Base-by-base conservation (phyloP, 192 early-diverging fungal genomes). In the Podila minutissima region DNA sequence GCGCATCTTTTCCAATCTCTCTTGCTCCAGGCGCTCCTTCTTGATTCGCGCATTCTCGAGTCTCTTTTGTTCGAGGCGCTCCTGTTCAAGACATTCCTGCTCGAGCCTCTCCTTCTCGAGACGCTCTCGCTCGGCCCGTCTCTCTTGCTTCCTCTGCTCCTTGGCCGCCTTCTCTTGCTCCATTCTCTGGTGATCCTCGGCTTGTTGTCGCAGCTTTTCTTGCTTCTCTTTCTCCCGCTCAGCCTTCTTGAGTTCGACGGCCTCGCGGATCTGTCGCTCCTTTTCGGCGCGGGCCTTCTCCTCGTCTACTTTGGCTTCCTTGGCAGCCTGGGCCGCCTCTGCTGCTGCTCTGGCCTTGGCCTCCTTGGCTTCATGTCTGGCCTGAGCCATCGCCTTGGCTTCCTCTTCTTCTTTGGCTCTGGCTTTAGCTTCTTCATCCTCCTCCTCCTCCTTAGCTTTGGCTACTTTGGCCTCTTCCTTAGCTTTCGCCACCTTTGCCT, bases 21-120 rank as follows among this genome's bases (percentile, higher is more conserved):
- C 69, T 15, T 53, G 11, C 17, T 71, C 60, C 11, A 51, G 28
- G 32, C 61, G 60, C 29, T 62, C 69, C 60, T 55, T 50, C 60
- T 71, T 61, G 28, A 62, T 9, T 19, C 53, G 63, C 24, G 19
- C 13, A 22, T 74, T 20, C 37, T 72, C 62, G 33, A 63, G 70
- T 12, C 50, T 50, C 49, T 63, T 63, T 4, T 32, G 11, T 28
- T 72, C 62, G 5, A 65, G 41, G 4, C 61, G 69, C 46, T 71
- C 29, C 46, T 33, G 15, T 26, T 71, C 69, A 51, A 62, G 49
- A 46, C 61, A 51, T 24, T 75, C 74, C 51, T 69, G 31, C 60
- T 75, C 66, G 12, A 64, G 66, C 19, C 72, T 59, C 4, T 74
- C 59, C 41, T 38, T 22, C 31, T 69, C 74, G 22, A 59, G 19